Evolutionary conservation across 352 stramenopile genomes (phyloP).

Genomic region (Phytophthora chlamydospora): DNA sequence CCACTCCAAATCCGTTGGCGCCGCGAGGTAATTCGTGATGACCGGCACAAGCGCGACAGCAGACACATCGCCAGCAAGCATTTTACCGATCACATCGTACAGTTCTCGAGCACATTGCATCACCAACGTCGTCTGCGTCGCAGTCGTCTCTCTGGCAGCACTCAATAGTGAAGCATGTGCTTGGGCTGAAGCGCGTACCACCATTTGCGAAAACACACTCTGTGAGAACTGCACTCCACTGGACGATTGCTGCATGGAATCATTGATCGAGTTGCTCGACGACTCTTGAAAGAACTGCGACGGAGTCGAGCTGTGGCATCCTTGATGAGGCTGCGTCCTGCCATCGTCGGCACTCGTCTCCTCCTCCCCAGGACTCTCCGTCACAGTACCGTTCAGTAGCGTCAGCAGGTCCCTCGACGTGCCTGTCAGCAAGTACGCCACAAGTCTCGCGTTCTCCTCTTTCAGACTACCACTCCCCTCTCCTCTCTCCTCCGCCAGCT

Average conservation of each 20-base stretch:
- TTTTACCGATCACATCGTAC: constrained; percentile 59
- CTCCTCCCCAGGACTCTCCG: constrained; percentile 3
- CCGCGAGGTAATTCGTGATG: constrained; percentile 57
- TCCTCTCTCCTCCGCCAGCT: constrained; percentile 1
- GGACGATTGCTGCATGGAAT: constrained; percentile 35
- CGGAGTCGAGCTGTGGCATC: constrained; percentile 20
- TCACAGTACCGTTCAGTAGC: constrained; percentile 35
- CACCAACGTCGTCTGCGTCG: constrained; percentile 36
- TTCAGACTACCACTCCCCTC: constrained; percentile 8
- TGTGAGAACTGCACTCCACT: constrained; percentile 45
- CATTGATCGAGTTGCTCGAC: constrained; percentile 27
- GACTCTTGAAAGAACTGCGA: constrained; percentile 30
- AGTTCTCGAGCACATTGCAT: constrained; percentile 49
- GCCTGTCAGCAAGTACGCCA: constrained; percentile 50
- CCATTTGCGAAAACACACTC: constrained; percentile 66
- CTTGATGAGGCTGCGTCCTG: constrained; percentile 22
- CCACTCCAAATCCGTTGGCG: constrained; percentile 45
- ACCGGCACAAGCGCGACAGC: constrained; percentile 50
- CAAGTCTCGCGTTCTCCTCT: constrained; percentile 46
- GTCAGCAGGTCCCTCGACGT: constrained; percentile 35
- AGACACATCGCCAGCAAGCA: constrained; percentile 52
- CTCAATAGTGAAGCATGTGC: constrained; percentile 45
- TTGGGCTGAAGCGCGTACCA: constrained; percentile 42
- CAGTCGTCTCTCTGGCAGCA: constrained; percentile 41
- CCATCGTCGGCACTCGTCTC: constrained; percentile 14